Evolutionary conservation across 495 filamentous ascomycete species (phyloP).

Genomic region (Hypoxylon subgilvum): DNA sequence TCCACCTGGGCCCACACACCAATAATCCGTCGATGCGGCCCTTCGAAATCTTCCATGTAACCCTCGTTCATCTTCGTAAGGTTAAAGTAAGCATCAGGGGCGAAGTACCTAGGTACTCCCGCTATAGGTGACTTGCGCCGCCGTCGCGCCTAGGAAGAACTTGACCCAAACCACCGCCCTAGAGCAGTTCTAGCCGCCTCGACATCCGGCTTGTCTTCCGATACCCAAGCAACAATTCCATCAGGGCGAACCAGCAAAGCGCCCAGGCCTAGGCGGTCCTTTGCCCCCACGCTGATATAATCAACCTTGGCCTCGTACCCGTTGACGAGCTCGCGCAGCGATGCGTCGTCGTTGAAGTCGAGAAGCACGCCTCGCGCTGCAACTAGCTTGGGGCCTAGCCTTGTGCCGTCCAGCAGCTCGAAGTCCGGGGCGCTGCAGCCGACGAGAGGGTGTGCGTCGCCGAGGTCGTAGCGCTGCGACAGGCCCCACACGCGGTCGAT

Average conservation of each 20-base stretch:
- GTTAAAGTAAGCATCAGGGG: too few relatives aligned
- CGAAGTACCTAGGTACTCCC: too few relatives aligned
- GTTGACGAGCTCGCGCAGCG: constrained; percentile 13
- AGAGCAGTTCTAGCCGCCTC: constrained; percentile 23
- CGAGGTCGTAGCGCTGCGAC: constrained; percentile 39
- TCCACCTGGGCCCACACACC: too few relatives aligned
- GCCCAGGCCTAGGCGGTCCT: constrained; percentile 32
- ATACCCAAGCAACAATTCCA: constrained; percentile 44
- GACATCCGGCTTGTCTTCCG: constrained; percentile 17
- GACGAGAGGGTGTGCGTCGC: constrained; percentile 35
- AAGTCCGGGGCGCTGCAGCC: constrained; percentile 43
- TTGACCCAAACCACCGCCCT: constrained; percentile 12
- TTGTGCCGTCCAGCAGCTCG: constrained; percentile 35
- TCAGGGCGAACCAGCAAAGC: constrained; percentile 44
- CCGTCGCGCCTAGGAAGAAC: too few relatives aligned
- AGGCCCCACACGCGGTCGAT: constrained; percentile 43
- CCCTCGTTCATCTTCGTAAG: too few relatives aligned
- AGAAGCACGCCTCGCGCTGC: constrained; percentile 32
- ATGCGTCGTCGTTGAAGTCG: constrained; percentile 23
- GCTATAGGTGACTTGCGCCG: too few relatives aligned
- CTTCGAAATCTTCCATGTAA: too few relatives aligned
- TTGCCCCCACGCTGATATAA: constrained; percentile 31
- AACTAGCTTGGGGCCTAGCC: constrained; percentile 34
- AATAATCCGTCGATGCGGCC: too few relatives aligned
- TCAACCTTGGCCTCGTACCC: constrained; percentile 27